A percentile compares a stretch with the other conserved stretches of the same genome.
phyloP scores from a whole-genome alignment of 208 protist genomes.

The Trypanosoma scelopori region DNA sequence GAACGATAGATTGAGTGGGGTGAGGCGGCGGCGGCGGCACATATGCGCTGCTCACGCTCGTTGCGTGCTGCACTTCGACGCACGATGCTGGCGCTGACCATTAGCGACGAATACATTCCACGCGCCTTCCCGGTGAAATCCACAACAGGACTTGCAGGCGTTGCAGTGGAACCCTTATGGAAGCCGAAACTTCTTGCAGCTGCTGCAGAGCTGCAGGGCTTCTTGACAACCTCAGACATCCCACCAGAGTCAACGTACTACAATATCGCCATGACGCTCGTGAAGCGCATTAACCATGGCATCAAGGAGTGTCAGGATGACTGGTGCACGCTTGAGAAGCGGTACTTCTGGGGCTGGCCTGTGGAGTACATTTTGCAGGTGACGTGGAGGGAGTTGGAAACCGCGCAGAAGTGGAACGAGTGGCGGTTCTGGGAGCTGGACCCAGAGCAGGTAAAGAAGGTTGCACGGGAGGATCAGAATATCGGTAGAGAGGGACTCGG shows the following conservation, averaged over 20 bases:
- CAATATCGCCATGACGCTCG: constrained; percentile 89
- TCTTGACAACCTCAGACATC: constrained; percentile 83
- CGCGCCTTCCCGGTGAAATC: constrained; percentile 90
- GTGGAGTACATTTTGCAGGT: constrained; percentile 92
- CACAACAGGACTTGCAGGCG: constrained; percentile 84
- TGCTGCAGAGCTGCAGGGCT: constrained; percentile 79
- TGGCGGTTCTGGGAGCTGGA: constrained; percentile 92
- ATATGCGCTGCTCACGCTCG: constrained; percentile 37
- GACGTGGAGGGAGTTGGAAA: constrained; percentile 90
- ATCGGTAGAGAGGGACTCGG: constrained; percentile 85
- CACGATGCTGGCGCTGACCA: constrained; percentile 54
- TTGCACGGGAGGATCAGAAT: constrained; percentile 85
- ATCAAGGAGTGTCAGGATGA: constrained; percentile 89
- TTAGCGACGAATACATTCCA: constrained; percentile 92
- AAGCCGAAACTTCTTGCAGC: constrained; percentile 90
- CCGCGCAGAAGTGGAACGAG: constrained; percentile 93
- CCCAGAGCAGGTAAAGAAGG: constrained; percentile 91
- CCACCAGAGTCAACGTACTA: constrained; percentile 91
- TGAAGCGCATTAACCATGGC: constrained; percentile 89
- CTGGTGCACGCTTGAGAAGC: constrained; percentile 91
- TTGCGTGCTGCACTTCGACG: constrained; percentile 44
- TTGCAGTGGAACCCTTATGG: constrained; percentile 90
- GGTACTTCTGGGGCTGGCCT: constrained; percentile 91
- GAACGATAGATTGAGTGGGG: not conserved
- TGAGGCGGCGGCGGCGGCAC: not conserved